Conservation (phyloP, 257 asterid species). For the Penstemon davidsonii region DNA sequence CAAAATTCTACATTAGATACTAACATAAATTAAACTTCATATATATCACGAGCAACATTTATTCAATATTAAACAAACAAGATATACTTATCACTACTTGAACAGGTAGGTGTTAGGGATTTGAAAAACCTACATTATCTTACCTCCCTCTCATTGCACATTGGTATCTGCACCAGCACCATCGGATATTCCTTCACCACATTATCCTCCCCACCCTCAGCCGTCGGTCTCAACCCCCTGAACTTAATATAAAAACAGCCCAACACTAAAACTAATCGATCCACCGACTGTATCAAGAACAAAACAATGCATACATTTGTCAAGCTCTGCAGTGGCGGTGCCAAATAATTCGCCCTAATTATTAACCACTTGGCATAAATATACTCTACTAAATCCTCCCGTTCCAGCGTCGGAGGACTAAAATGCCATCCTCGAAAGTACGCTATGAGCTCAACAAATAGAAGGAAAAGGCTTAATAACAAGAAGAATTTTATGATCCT, state of each 20-base stretch:
- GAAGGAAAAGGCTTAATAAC: conserved; percentile 44
- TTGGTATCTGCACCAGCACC: conserved; percentile 89
- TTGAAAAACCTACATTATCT: conserved; percentile 67
- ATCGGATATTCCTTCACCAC: conserved; percentile 56
- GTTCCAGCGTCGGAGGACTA: conserved; percentile 73
- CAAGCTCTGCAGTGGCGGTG: conserved; percentile 79
- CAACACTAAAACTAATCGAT: conserved; percentile 66
- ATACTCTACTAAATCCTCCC: conserved; percentile 58
- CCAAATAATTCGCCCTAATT: conserved; percentile 73
- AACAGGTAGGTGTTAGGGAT: conserved; percentile 24
- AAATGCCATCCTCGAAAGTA: conserved; percentile 87
- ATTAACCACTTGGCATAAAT: conserved; percentile 73
- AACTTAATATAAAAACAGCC: conserved; percentile 78
- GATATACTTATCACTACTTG: too few relatives aligned
- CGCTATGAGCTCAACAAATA: conserved; percentile 66
- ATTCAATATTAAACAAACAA: too few relatives aligned
- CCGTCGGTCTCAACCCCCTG: conserved; percentile 60
- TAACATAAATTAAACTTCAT: too few relatives aligned
- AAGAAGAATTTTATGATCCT: conserved; percentile 58
- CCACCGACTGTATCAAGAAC: conserved; percentile 75
- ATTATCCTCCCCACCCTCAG: conserved; percentile 45
- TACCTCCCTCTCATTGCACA: conserved; percentile 99
- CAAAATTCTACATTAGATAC: too few relatives aligned
- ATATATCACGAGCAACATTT: too few relatives aligned
- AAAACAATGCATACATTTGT: conserved; percentile 71